Percentiles rank a stretch among this genome's conserved stretches.
Evolutionary conservation across 306 rosid genomes (phyloP).

Genomic region (Sicyos baderoa): DNA sequence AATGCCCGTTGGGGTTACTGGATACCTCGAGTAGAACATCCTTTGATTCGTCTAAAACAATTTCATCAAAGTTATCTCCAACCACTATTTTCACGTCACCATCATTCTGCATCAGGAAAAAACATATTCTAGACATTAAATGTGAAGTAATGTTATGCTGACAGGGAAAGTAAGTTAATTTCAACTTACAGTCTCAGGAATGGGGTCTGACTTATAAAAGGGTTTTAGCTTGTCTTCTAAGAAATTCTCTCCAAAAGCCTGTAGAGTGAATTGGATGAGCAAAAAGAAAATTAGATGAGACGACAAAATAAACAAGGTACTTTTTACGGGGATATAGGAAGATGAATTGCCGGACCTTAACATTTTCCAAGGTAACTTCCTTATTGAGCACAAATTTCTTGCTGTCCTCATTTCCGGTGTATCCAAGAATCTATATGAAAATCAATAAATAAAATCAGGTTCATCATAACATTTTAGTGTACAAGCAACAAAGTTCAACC

Average conservation of each 20-base stretch:
- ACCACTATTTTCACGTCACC: constrained; percentile 87
- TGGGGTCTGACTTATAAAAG: constrained; percentile 80
- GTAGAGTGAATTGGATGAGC: constrained; percentile 18
- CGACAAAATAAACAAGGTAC: not conserved
- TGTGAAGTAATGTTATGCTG: constrained; percentile 16
- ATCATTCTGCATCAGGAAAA: constrained; percentile 46
- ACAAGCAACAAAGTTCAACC: too few relatives aligned
- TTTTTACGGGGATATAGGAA: not conserved
- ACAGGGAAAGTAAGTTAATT: constrained; percentile 17
- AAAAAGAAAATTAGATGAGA: not conserved
- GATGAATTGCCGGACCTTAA: constrained; percentile 50
- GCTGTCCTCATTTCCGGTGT: constrained; percentile 84
- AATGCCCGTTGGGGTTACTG: not conserved
- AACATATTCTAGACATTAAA: not conserved
- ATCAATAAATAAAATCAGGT: too few relatives aligned
- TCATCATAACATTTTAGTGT: too few relatives aligned
- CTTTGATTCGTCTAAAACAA: constrained; percentile 94
- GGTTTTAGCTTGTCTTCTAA: constrained; percentile 90
- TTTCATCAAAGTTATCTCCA: constrained; percentile 79
- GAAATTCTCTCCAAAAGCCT: constrained; percentile 83
- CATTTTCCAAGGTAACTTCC: constrained; percentile 51
- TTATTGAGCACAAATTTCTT: constrained; percentile 66
- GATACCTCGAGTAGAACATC: constrained; percentile 96
- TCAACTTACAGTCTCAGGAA: constrained; percentile 72
- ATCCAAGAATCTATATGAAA: constrained; percentile 54